Evolutionary conservation across 139 green algal genomes (phyloP).

Genomic region (Spirogloea muscicola): DNA sequence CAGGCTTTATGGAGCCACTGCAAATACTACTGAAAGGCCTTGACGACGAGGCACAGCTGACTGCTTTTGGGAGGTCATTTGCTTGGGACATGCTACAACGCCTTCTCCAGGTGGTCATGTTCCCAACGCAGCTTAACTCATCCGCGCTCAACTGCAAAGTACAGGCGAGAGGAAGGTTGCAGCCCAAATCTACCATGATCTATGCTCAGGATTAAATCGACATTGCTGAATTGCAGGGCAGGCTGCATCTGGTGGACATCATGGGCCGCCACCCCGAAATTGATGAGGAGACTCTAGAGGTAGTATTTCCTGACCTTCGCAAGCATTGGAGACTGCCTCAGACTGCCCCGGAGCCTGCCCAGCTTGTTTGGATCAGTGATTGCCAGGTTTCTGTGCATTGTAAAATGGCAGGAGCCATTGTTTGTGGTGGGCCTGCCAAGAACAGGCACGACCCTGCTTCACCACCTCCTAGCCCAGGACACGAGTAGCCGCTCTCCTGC

Average conservation of each 20-base stretch:
- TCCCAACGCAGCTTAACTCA: neutral
- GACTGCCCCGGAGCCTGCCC: neutral
- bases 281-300: neutral
- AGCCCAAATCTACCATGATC: too few relatives aligned
- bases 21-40: slow-evolving; percentile 3
- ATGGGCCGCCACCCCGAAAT: neutral
- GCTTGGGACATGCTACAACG: neutral
- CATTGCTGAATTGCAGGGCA: neutral
- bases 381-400: neutral
- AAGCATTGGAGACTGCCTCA: neutral
- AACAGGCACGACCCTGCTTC: neutral
- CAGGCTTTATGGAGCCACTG: neutral
- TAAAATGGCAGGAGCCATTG: neutral
- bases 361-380: neutral
- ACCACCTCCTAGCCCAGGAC: slow-evolving; percentile 4
- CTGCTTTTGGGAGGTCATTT: slow-evolving; percentile 1
- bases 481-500: neutral
- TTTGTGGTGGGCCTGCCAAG: slow-evolving; percentile 9
- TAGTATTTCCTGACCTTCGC: neutral
- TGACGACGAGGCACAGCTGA: neutral
- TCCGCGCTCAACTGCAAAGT: neutral
- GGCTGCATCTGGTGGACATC: neutral
- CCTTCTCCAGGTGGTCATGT: too few relatives aligned
- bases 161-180: too few relatives aligned
- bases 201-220: too few relatives aligned